phyloP scores from a whole-genome alignment of 2,329 filamentous ascomycete species.

The Phaeosphaeria sp. region DNA sequence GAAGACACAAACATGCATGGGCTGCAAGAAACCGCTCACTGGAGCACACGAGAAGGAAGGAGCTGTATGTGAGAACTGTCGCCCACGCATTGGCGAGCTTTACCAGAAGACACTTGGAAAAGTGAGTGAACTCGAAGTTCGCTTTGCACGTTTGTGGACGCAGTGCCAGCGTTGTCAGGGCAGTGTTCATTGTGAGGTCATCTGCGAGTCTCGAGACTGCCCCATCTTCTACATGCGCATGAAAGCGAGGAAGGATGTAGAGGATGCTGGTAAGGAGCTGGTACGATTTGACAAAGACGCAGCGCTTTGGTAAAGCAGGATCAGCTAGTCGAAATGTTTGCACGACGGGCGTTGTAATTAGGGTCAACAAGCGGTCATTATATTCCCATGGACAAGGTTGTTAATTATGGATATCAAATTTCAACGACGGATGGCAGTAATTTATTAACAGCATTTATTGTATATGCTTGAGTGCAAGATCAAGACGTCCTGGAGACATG shows the following conservation, averaged over 20 bases:
- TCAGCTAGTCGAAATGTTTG: background rate
- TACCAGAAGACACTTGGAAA: conserved; percentile 91
- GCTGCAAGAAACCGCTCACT: conserved; percentile 94
- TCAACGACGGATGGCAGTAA: background rate
- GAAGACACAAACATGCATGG: conserved; percentile 98
- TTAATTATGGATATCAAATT: background rate
- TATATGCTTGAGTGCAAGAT: background rate
- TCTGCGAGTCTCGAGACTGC: conserved; percentile 94
- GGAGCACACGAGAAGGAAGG: conserved; percentile 80
- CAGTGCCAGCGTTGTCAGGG: conserved; percentile 98
- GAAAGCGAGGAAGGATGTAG: conserved; percentile 99
- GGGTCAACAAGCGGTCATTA: background rate
- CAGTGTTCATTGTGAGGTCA: conserved; percentile 97
- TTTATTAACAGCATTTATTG: background rate
- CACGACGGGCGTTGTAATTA: background rate
- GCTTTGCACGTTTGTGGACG: conserved; percentile 93
- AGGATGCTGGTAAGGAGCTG: conserved; percentile 91
- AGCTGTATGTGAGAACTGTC: conserved; percentile 87
- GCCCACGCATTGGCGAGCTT: conserved; percentile 84
- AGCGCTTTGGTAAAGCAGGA: conserved; percentile 64
- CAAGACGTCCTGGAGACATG: no score
- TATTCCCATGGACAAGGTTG: background rate
- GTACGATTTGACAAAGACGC: conserved; percentile 86
- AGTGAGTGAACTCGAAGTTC: conserved; percentile 88
- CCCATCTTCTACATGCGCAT: conserved; percentile 99